Evolutionary conservation across 139 green algal genomes (phyloP).

Genomic region (Coccomyxa sp.): DNA sequence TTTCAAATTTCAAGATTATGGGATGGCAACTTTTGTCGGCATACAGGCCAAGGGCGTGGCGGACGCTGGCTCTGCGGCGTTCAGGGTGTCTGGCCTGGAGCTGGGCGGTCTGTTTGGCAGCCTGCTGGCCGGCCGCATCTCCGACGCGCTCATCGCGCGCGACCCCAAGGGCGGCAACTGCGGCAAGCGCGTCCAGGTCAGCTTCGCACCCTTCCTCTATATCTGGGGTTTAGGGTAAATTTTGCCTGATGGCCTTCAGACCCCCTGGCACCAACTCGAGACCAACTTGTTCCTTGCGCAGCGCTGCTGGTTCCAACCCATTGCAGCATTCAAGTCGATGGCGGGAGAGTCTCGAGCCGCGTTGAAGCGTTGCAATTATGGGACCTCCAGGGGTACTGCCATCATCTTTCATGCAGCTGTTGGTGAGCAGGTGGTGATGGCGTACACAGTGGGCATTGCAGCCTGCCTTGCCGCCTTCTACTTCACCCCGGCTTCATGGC

Average conservation of each 20-base stretch:
- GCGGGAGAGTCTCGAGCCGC: no score
- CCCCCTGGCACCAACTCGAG: no score
- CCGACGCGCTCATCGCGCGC: conserved; percentile 57
- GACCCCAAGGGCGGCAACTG: conserved; percentile 61
- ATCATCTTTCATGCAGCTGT: no score
- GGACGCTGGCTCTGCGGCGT: conserved; percentile 66
- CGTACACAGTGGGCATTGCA: conserved; percentile 90
- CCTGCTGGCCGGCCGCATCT: conserved; percentile 71
- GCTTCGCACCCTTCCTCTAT: background rate
- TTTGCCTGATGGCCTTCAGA: no score
- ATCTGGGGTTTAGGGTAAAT: background rate
- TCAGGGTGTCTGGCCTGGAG: conserved; percentile 84
- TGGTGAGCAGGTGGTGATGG: conserved; percentile 79
- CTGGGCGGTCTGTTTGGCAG: conserved; percentile 80
- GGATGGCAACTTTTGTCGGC: no score
- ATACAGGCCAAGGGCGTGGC: conserved; percentile 71
- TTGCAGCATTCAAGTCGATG: no score
- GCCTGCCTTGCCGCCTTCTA: conserved; percentile 70
- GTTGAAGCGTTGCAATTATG: no score
- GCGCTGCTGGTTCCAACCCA: no score
- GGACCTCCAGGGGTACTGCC: no score
- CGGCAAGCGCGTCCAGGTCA: conserved; percentile 85
- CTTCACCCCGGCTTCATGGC: conserved; percentile 45
- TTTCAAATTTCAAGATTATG: no score
- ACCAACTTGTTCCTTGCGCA: no score